A percentile compares a stretch with the other conserved stretches of the same genome.
Evolutionary conservation across 2,329 filamentous ascomycete species (phyloP).

Genomic region (Coniochaeta prunicola): DNA sequence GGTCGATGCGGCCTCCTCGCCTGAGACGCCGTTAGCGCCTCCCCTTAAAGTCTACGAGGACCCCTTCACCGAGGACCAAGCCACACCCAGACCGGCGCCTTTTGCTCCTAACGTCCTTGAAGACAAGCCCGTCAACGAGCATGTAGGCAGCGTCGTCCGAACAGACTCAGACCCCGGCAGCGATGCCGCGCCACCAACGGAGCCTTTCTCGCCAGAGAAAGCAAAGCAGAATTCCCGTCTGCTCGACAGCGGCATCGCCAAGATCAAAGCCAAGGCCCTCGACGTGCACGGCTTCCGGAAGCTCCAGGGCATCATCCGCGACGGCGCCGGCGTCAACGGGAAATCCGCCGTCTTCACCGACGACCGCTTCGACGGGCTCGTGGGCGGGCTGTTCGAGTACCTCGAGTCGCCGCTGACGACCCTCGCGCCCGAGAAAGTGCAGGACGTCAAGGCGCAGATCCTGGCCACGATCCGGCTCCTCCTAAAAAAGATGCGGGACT

Average conservation of each 20-base stretch:
- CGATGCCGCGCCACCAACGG: background rate
- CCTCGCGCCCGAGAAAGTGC: slow-evolving; percentile 54
- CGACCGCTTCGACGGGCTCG: slow-evolving; percentile 61
- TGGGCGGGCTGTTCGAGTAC: slow-evolving; percentile 64
- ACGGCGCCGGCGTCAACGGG: slow-evolving; percentile 34
- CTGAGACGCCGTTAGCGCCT: slow-evolving; percentile 24
- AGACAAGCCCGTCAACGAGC: slow-evolving; percentile 54
- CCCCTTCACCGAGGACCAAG: slow-evolving; percentile 44
- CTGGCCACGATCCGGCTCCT: slow-evolving; percentile 68
- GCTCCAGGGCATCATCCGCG: slow-evolving; percentile 66
- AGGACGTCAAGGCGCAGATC: slow-evolving; percentile 68
- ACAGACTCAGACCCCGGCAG: slow-evolving; percentile 10
- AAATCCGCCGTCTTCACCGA: slow-evolving; percentile 43
- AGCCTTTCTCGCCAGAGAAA: slow-evolving; percentile 40
- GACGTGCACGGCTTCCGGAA: slow-evolving; percentile 77
- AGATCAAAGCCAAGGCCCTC: slow-evolving; percentile 63
- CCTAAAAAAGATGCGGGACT: slow-evolving; percentile 58
- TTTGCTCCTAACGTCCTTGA: slow-evolving; percentile 47
- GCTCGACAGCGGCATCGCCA: slow-evolving; percentile 66
- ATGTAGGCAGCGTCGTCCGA: slow-evolving; percentile 26
- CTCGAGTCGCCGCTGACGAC: slow-evolving; percentile 54
- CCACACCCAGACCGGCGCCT: slow-evolving; percentile 33
- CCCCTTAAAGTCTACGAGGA: slow-evolving; percentile 1
- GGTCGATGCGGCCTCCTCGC: slow-evolving; percentile 4
- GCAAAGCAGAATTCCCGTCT: slow-evolving; percentile 52